Base-by-base conservation (phyloP, 495 filamentous ascomycete species). In the Copromyces sp. region DNA sequence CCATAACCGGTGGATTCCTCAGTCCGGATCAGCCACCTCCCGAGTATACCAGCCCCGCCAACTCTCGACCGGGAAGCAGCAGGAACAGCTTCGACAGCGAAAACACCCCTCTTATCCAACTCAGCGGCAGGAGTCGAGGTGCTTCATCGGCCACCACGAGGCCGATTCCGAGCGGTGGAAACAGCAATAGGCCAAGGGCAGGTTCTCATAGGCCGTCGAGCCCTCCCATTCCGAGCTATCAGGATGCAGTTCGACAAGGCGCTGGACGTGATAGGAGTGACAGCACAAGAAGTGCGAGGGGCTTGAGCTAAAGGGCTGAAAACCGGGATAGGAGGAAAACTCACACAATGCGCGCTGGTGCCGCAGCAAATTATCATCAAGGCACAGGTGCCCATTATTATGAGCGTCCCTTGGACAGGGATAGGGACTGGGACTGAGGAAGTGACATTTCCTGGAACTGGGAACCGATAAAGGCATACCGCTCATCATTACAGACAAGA, bases 11-110 rank as follows among this genome's bases (percentile, higher is more conserved):
- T 17, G 81, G 80, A 39, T 75, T 79, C 41, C 83, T 75, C 71
- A 77, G 77, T 20, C 29, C 71, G 3, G 78, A 79, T 72, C 78
- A 83, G 72, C 80, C 89, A 35, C 92, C 92, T 20, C 92, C 92
- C 4, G 91, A 93, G 75, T 94, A 94, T 75, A 89, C 89, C 2
- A 93, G 91, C 76, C 91, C 92, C 2, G 86, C 86, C 35, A 85
- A 86, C 29, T 86, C 86, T 11, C 39, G 69, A 74, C 32, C 38
- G 59, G 45, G 47, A 71, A 89, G 87, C 78, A 84, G 84, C 39
- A 80, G 88, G 71, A 85, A 82, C 70, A 90, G 89, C 71, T 75
- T 76, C 71, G 79, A 85, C 29, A 82, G 80, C 72, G 84, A 85
- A 39, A 76, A 79, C 40, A 77, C 81, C 53, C 84, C 73, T 42